Evolutionary conservation across 1,284 basidiomycete genomes (phyloP).

Genomic region (Cutaneotrichosporon dermatis): DNA sequence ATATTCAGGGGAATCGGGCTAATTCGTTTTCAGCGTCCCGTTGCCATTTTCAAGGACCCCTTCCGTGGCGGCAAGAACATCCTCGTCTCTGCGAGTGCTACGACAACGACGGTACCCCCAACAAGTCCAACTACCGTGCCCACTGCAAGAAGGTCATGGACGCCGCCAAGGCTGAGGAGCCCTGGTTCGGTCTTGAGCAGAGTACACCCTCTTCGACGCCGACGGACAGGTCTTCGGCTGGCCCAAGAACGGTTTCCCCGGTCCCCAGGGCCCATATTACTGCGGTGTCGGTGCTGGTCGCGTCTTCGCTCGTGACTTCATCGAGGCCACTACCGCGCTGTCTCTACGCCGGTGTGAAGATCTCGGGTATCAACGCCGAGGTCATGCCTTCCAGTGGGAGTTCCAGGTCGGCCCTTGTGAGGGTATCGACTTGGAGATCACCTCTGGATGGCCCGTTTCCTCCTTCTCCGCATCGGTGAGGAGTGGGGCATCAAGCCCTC

Average conservation of each 20-base stretch:
- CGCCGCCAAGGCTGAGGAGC: slow-evolving; percentile 67
- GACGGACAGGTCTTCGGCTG: slow-evolving; percentile 91
- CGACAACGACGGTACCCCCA: slow-evolving; percentile 98
- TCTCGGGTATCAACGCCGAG: slow-evolving; percentile 99
- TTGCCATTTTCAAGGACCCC: slow-evolving; percentile 96
- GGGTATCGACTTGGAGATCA: slow-evolving; percentile 99
- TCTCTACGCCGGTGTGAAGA: slow-evolving; percentile 94
- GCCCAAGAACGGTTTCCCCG: slow-evolving; percentile 99
- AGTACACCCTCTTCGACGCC: slow-evolving; percentile 94
- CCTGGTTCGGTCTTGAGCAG: slow-evolving; percentile 99
- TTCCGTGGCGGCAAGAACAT: slow-evolving; percentile 99
- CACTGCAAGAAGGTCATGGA: slow-evolving; percentile 91
- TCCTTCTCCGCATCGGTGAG: slow-evolving; percentile 88
- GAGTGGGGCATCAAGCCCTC: slow-evolving; percentile 92
- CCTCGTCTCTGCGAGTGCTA: slow-evolving; percentile 95
- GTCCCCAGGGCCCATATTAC: slow-evolving; percentile 99
- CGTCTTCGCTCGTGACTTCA: slow-evolving; percentile 96
- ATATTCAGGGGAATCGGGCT: neutral
- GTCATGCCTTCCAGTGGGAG: slow-evolving; percentile 99
- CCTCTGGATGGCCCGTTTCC: slow-evolving; percentile 93
- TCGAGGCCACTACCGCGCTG: slow-evolving; percentile 72
- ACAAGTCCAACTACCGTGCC: slow-evolving; percentile 93
- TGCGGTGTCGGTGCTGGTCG: slow-evolving; percentile 97
- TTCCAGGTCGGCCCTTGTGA: slow-evolving; percentile 99
- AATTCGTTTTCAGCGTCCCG: slow-evolving; percentile 60